These are phyloP conservation scores for Anthracocystis setariae DNA, from an alignment of 1,284 basidiomycete genomes.

Conservation along the genomic window DNA sequence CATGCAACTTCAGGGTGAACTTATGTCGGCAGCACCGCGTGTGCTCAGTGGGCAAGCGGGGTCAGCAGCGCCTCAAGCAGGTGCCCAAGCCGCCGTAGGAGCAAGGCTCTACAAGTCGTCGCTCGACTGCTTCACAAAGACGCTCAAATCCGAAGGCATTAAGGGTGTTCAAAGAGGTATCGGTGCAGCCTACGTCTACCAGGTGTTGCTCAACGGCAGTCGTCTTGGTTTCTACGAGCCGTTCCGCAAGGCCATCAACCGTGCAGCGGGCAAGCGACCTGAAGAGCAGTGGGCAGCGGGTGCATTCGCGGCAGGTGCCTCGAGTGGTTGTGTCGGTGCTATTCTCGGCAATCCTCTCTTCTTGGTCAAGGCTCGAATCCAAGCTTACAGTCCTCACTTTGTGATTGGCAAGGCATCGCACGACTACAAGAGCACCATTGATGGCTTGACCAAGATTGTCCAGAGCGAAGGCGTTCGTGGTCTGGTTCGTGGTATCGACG, in stretches of 20 bases:
- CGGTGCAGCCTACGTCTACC: slow-evolving; percentile 74
- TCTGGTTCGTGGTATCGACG: slow-evolving; percentile 87
- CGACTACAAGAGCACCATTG: slow-evolving; percentile 82
- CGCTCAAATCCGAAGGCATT: slow-evolving; percentile 89
- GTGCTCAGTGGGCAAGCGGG: slow-evolving; percentile 38
- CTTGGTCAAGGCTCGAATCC: slow-evolving; percentile 96
- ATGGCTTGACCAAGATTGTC: slow-evolving; percentile 84
- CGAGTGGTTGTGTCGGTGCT: slow-evolving; percentile 88
- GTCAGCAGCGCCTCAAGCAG: slow-evolving; percentile 37
- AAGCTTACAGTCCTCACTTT: slow-evolving; percentile 78
- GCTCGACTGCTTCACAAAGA: slow-evolving; percentile 86
- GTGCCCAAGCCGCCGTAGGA: slow-evolving; percentile 28
- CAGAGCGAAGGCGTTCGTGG: slow-evolving; percentile 81
- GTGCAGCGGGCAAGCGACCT: slow-evolving; percentile 75
- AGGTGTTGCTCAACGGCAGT: slow-evolving; percentile 93
- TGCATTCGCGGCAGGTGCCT: slow-evolving; percentile 80
- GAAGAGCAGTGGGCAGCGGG: slow-evolving; percentile 73
- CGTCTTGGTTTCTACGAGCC: slow-evolving; percentile 97
- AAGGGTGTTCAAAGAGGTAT: slow-evolving; percentile 90
- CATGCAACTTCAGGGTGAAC: slow-evolving; percentile 65
- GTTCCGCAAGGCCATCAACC: slow-evolving; percentile 79
- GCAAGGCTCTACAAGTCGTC: slow-evolving; percentile 81
- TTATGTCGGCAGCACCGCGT: slow-evolving; percentile 46
- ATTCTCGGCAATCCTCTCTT: slow-evolving; percentile 92
- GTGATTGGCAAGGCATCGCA: slow-evolving; percentile 95